Evolutionary conservation across 2,329 filamentous ascomycete species (phyloP).

Genomic region (Coniochaeta ligniaria): DNA sequence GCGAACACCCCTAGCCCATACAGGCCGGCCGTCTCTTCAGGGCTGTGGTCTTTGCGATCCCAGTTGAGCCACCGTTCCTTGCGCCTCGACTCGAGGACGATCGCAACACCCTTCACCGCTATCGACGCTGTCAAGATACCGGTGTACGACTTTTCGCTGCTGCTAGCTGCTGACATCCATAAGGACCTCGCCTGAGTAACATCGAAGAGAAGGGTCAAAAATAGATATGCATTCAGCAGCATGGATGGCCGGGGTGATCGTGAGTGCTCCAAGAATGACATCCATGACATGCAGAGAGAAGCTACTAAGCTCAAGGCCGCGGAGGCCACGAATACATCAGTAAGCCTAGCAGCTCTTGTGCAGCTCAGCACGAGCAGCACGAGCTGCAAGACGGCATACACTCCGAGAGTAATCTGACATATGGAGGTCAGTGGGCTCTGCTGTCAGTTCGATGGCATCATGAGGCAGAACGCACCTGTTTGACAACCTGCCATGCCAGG

Average conservation of each 20-base stretch:
- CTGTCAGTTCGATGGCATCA: neutral
- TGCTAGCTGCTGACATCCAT: conserved; percentile 24
- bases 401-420: conserved; percentile 15
- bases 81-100: conserved; percentile 27
- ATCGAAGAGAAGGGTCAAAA: conserved; percentile 36
- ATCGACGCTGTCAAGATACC: conserved; percentile 26
- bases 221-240: conserved; percentile 31
- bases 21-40: conserved; percentile 22
- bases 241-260: conserved; percentile 31
- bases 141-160: conserved; percentile 15
- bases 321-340: conserved; percentile 12
- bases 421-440: neutral
- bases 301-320: conserved; percentile 16
- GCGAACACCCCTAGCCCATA: conserved; percentile 21
- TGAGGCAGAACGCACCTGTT: conserved; percentile 18
- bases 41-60: conserved; percentile 29
- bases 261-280: conserved; percentile 23
- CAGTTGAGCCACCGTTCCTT: conserved; percentile 31
- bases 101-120: conserved; percentile 26
- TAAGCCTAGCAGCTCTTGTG: conserved; percentile 10
- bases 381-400: conserved; percentile 23
- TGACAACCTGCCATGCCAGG: conserved; percentile 21
- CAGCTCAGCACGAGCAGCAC: conserved; percentile 21
- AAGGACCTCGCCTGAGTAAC: conserved; percentile 31
- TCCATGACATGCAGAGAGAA: conserved; percentile 18